phyloP scores from a whole-genome alignment of 768 basidiomycete genomes.

The Tricholoma furcatifolium region DNA sequence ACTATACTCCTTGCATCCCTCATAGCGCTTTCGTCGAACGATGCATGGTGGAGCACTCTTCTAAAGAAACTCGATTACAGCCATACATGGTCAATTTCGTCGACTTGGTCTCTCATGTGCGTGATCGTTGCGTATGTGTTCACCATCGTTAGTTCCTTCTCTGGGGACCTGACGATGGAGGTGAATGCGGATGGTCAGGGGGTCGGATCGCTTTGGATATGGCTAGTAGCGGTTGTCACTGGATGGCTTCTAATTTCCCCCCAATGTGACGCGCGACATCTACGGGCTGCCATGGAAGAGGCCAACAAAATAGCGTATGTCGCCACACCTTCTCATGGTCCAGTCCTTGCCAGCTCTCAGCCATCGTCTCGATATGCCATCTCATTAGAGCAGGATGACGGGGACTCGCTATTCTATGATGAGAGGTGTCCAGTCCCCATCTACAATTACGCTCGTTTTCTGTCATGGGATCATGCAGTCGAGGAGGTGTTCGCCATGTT shows the following conservation, averaged over 20 bases:
- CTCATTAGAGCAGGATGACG: conserved; percentile 8
- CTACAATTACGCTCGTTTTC: conserved; percentile 29
- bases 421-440: conserved; percentile 25
- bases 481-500: conserved; percentile 23
- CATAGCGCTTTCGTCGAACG: conserved; percentile 39
- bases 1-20: conserved; percentile 36
- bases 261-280: conserved; percentile 34
- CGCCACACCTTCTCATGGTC: conserved; percentile 13
- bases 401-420: conserved; percentile 18
- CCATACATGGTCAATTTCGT: conserved; percentile 36
- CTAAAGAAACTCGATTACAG: conserved; percentile 30
- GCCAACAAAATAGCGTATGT: conserved; percentile 31
- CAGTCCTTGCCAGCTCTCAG: conserved; percentile 3
- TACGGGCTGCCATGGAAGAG: conserved; percentile 25
- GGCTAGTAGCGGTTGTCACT: conserved; percentile 41
- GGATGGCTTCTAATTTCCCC: conserved; percentile 45
- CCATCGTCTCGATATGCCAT: conserved; percentile 20
- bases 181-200: conserved; percentile 36
- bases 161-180: conserved; percentile 16
- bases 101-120: conserved; percentile 40
- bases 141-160: conserved; percentile 36
- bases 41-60: conserved; percentile 39
- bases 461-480: conserved; percentile 28
- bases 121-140: conserved; percentile 42
- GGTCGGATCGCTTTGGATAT: conserved; percentile 43